A percentile compares a stretch with the other conserved stretches of the same genome.
Conservation (phyloP, 2,329 filamentous ascomycete genomes). For the Ceratocystis smalleyi region DNA sequence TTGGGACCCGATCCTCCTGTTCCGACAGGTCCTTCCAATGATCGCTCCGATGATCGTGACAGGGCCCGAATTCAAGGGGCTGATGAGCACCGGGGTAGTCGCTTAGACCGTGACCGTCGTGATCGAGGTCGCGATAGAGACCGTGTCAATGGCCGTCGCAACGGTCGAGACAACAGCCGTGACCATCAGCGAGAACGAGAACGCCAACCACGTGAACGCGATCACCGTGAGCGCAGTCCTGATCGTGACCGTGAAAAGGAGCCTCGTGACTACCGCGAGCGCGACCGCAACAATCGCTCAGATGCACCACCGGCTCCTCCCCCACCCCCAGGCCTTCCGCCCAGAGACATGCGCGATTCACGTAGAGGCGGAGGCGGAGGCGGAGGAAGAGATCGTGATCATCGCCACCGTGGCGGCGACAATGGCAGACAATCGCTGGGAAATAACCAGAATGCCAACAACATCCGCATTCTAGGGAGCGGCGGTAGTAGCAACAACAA, state of each 20-base stretch:
- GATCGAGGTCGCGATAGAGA: constrained; percentile 25
- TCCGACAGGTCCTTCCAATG: not conserved
- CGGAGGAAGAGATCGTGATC: constrained; percentile 17
- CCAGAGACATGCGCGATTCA: constrained; percentile 20
- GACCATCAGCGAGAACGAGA: constrained; percentile 33
- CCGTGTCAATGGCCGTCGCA: constrained; percentile 26
- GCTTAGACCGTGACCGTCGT: constrained; percentile 31
- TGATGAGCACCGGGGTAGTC: constrained; percentile 26
- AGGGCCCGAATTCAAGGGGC: constrained; percentile 23
- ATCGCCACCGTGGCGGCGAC: constrained; percentile 11
- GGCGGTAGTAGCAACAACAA: not conserved
- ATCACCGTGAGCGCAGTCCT: constrained; percentile 32
- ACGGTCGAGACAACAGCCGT: constrained; percentile 34
- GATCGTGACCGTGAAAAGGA: constrained; percentile 36
- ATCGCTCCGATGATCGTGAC: constrained; percentile 22
- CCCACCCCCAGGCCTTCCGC: constrained; percentile 17
- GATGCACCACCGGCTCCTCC: constrained; percentile 19
- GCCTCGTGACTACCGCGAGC: constrained; percentile 30
- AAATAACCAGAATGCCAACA: constrained; percentile 2
- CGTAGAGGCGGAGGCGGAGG: not conserved
- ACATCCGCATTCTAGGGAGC: constrained; percentile 10
- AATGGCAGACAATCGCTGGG: not conserved
- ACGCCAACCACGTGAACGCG: constrained; percentile 23
- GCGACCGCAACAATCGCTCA: constrained; percentile 23
- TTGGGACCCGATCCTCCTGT: constrained; percentile 10